phyloP scores from a whole-genome alignment of 768 basidiomycete genomes.

The Rhodocollybia butyracea region DNA sequence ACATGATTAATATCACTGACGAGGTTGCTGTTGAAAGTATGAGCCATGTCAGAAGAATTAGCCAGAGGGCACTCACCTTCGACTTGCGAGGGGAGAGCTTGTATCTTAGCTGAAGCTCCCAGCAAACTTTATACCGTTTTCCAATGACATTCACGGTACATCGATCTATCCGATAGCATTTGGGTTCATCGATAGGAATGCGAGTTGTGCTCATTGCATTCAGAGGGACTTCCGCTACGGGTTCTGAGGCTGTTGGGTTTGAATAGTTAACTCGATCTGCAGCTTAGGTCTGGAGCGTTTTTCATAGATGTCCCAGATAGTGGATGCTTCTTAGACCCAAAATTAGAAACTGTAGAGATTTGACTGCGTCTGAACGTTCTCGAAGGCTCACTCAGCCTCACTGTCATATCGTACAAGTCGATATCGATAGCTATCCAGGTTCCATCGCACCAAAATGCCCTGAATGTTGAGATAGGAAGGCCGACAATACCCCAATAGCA shows the following conservation, averaged over 20 bases:
- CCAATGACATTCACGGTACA: background rate
- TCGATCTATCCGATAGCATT: background rate
- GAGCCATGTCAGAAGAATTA: background rate
- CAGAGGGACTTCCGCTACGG: conserved; percentile 3
- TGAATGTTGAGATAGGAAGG: background rate
- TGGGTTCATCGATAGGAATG: background rate
- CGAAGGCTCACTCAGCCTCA: background rate
- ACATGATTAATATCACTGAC: background rate
- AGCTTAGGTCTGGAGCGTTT: background rate
- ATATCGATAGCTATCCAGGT: background rate
- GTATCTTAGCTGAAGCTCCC: background rate
- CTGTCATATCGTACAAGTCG: background rate
- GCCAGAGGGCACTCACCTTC: background rate
- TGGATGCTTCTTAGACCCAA: background rate
- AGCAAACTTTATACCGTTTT: background rate
- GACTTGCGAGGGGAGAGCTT: background rate
- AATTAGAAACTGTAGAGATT: background rate
- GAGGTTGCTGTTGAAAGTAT: background rate
- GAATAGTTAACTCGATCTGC: background rate
- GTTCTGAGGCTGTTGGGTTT: background rate
- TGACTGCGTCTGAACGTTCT: background rate
- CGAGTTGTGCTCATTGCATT: background rate
- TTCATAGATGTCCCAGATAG: conserved; percentile 2
- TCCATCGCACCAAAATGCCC: background rate
- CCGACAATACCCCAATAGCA: background rate